Conservation (phyloP, 1,139 yeast genomes). For the Petasospora rhodanensis region DNA sequence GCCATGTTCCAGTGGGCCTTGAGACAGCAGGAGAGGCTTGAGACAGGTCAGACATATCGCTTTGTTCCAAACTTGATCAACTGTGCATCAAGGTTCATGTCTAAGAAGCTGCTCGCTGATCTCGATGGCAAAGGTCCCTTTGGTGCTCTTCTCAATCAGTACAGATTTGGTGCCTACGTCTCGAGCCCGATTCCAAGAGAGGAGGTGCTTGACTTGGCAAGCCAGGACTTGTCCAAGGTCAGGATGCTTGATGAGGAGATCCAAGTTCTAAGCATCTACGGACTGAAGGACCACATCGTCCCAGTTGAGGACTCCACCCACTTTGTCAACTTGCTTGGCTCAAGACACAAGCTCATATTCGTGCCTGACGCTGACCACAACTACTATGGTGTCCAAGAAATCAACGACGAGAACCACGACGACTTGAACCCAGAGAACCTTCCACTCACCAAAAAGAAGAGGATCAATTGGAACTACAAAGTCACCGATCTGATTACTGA, state of each 20-base stretch:
- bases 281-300: conserved; percentile 60
- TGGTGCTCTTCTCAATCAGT: conserved; percentile 25
- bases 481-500: conserved; percentile 51
- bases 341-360: conserved; percentile 54
- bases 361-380: conserved; percentile 78
- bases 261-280: conserved; percentile 67
- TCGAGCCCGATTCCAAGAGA: conserved; percentile 39
- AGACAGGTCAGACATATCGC: conserved; percentile 31
- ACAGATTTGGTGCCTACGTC: conserved; percentile 48
- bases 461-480: conserved; percentile 53
- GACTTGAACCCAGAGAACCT: conserved; percentile 35
- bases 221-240: conserved; percentile 43
- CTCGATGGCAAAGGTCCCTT: conserved; percentile 16
- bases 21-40: conserved; percentile 34
- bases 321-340: conserved; percentile 52
- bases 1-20: conserved; percentile 76
- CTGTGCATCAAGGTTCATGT: conserved; percentile 62
- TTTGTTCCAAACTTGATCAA: conserved; percentile 65
- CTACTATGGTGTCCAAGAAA: conserved; percentile 50
- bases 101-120: conserved; percentile 31
- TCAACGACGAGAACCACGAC: conserved; percentile 28
- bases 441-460: conserved; percentile 42
- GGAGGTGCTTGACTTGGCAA: conserved; percentile 54
- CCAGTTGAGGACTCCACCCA: conserved; percentile 59
- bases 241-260: conserved; percentile 41